Percentiles rank a stretch among this genome's conserved stretches.
These are phyloP conservation scores for Podaxis sp. DNA, from an alignment of 768 basidiomycete genomes.

Conservation along the genomic window DNA sequence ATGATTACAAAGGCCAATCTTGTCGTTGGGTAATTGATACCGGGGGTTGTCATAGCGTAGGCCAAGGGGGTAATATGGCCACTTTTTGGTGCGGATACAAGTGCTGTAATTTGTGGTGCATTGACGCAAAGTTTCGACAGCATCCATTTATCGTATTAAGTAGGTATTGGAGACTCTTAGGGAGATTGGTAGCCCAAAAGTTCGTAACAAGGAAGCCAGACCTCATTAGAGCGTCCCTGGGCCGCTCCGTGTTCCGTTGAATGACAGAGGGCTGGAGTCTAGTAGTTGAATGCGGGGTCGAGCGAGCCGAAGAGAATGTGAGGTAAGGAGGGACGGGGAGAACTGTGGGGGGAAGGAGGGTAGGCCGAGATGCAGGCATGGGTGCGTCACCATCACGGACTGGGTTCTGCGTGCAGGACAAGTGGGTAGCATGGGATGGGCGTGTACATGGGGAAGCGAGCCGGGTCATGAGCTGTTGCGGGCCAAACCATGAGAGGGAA, in stretches of 20 bases:
- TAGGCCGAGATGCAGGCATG: not conserved
- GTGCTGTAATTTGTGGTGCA: not conserved
- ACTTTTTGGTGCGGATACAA: not conserved
- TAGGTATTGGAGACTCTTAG: not conserved
- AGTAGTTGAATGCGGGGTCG: not conserved
- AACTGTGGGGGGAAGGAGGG: too few relatives aligned
- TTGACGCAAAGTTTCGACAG: not conserved
- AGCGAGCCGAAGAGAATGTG: not conserved
- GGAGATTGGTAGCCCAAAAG: not conserved
- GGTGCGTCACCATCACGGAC: not conserved
- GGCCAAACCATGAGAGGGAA: not conserved
- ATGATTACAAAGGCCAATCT: too few relatives aligned
- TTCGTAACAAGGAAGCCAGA: not conserved
- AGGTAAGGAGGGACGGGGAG: not conserved
- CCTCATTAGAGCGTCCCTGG: not conserved
- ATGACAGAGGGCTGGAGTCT: not conserved
- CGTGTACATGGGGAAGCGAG: not conserved
- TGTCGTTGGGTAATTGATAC: not conserved
- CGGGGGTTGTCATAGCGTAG: not conserved
- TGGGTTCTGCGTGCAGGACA: not conserved
- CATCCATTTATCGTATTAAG: not conserved
- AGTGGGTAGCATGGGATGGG: slow-evolving; percentile 2
- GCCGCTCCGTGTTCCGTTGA: slow-evolving; percentile 2
- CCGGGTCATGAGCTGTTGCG: not conserved
- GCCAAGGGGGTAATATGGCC: not conserved